phyloP scores from a whole-genome alignment of 768 basidiomycete species.

The Mycena venus region DNA sequence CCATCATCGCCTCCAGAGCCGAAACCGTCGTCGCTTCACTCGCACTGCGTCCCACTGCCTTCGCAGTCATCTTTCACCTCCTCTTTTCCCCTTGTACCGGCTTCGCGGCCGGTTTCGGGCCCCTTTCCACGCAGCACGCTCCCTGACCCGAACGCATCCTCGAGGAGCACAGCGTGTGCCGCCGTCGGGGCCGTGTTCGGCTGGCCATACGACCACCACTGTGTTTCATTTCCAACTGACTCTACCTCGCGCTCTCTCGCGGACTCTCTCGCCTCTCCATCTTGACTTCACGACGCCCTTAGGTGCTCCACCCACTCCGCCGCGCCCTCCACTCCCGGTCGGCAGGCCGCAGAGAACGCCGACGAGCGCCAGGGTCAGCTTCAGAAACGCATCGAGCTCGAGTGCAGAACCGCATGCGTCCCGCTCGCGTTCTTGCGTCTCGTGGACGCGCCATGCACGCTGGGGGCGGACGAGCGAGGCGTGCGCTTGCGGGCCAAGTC shows the following conservation, averaged over 20 bases:
- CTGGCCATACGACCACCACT: background rate
- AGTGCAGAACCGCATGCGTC: background rate
- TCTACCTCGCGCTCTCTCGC: too few species aligned
- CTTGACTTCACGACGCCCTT: background rate
- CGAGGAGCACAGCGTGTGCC: slow-evolving; percentile 10
- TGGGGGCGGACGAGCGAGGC: background rate
- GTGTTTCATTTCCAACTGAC: too few species aligned
- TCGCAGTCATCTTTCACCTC: background rate
- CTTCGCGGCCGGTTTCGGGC: slow-evolving; percentile 2
- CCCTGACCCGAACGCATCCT: slow-evolving; percentile 28
- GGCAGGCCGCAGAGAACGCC: background rate
- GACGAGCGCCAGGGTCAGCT: background rate
- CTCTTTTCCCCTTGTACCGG: background rate
- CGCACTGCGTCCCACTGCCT: background rate
- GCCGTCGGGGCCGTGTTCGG: slow-evolving; percentile 22
- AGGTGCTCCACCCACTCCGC: background rate
- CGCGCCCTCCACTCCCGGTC: background rate
- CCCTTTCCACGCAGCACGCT: slow-evolving; percentile 29
- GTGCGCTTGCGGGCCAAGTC: background rate
- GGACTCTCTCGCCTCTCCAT: too few species aligned
- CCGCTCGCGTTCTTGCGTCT: too few species aligned
- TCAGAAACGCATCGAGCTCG: background rate
- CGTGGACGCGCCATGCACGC: background rate
- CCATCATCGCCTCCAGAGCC: background rate
- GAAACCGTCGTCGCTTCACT: background rate